phyloP scores from a whole-genome alignment of 1,284 basidiomycete species.

The Apiotrichum gracile region DNA sequence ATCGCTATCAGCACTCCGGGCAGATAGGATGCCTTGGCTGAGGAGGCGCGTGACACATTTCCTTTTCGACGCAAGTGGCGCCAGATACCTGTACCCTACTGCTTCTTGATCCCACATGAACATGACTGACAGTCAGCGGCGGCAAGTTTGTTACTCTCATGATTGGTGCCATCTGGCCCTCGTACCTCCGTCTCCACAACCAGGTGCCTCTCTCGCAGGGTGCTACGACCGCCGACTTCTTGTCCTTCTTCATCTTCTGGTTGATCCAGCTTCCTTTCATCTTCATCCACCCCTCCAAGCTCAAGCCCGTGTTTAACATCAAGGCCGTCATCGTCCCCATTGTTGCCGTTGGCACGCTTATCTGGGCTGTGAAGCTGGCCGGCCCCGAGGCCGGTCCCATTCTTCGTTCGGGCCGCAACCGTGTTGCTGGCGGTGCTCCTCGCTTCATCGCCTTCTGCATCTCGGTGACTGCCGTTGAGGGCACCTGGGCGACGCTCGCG shows the following conservation, averaged over 20 bases:
- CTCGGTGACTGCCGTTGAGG: conserved; percentile 32
- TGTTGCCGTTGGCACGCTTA: conserved; percentile 64
- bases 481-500: conserved; percentile 46
- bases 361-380: conserved; percentile 64
- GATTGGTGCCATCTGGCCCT: conserved; percentile 73
- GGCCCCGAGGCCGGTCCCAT: conserved; percentile 62
- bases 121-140: conserved; percentile 6
- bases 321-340: conserved; percentile 62
- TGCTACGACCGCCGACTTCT: conserved; percentile 58
- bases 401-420: conserved; percentile 21
- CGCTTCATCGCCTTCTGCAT: conserved; percentile 37
- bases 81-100: too few species aligned
- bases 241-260: conserved; percentile 74
- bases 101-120: not conserved
- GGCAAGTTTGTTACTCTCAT: conserved; percentile 50
- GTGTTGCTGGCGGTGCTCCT: conserved; percentile 23
- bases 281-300: conserved; percentile 66
- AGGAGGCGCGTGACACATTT: too few species aligned
- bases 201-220: conserved; percentile 56
- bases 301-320: conserved; percentile 64
- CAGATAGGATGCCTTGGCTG: too few species aligned
- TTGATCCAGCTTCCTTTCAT: conserved; percentile 56
- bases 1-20: too few species aligned
- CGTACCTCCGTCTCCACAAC: conserved; percentile 59
- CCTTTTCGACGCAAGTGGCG: too few species aligned